Conservation (phyloP, 805 yeast genomes). For the Wickerhamiella slavikovae region DNA sequence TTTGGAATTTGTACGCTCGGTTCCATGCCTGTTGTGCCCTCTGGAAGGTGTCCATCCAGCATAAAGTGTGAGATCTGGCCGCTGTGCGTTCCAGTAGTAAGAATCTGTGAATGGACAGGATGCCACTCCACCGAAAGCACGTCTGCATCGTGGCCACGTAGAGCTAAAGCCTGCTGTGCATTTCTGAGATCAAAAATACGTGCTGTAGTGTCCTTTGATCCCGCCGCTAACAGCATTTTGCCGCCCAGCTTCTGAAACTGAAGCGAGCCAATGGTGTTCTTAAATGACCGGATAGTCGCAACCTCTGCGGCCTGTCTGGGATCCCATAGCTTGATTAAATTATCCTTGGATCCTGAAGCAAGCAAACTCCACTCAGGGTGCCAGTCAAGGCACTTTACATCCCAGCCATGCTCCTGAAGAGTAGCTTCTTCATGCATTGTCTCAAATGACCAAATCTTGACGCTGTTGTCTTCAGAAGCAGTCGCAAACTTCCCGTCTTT, state of each 20-base stretch:
- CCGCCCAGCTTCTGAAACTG: conserved; percentile 72
- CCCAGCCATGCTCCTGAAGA: conserved; percentile 94
- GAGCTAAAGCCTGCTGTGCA: conserved; percentile 54
- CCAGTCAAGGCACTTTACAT: conserved; percentile 94
- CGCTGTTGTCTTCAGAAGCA: conserved; percentile 75
- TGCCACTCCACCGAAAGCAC: conserved; percentile 81
- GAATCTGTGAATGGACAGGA: conserved; percentile 59
- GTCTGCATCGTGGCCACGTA: conserved; percentile 68
- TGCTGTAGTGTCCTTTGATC: conserved; percentile 74
- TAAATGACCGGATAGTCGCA: conserved; percentile 72
- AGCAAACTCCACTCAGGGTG: conserved; percentile 73
- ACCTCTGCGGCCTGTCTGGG: conserved; percentile 57
- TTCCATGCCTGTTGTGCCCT: conserved; percentile 14
- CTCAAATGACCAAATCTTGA: conserved; percentile 81
- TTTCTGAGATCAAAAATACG: conserved; percentile 73
- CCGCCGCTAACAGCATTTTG: conserved; percentile 53
- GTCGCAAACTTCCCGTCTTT: conserved; percentile 84
- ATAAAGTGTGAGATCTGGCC: conserved; percentile 69
- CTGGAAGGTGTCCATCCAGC: conserved; percentile 23
- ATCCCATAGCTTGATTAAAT: conserved; percentile 86
- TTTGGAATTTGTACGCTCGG: conserved; percentile 39
- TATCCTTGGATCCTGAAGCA: conserved; percentile 90
- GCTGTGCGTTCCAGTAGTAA: conserved; percentile 75
- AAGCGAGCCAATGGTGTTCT: conserved; percentile 79
- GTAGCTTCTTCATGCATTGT: conserved; percentile 72